These are phyloP conservation scores for Moesziomyces sp. DNA, from an alignment of 1,284 basidiomycete species.

Conservation along the genomic window DNA sequence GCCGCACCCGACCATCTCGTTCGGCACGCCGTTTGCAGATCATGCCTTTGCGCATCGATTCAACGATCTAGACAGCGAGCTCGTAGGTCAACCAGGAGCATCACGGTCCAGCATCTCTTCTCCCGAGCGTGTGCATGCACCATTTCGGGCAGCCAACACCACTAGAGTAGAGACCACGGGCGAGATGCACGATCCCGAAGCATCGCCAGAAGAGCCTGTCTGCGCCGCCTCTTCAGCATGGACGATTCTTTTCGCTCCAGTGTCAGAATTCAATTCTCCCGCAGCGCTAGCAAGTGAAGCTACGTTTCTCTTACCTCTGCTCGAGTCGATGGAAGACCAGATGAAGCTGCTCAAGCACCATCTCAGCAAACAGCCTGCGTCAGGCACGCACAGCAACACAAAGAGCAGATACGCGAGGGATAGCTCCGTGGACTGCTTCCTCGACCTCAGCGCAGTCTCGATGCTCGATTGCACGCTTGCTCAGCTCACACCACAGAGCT, in stretches of 20 bases:
- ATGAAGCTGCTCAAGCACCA: background rate
- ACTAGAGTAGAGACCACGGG: too few species aligned
- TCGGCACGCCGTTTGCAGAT: conserved; percentile 24
- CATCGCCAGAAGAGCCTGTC: too few species aligned
- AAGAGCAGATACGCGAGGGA: background rate
- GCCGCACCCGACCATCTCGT: background rate
- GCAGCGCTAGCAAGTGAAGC: too few species aligned
- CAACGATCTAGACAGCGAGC: background rate
- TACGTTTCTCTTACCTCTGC: conserved; percentile 14
- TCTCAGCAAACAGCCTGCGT: background rate
- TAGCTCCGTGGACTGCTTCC: conserved; percentile 1
- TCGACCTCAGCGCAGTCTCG: conserved; percentile 26
- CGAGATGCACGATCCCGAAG: too few species aligned
- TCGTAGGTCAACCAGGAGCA: too few species aligned
- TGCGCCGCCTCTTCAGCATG: background rate
- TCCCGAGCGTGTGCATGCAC: background rate
- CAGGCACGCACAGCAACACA: too few species aligned
- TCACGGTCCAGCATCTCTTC: too few species aligned
- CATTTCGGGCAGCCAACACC: too few species aligned
- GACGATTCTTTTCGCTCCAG: conserved; percentile 23
- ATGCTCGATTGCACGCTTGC: conserved; percentile 4
- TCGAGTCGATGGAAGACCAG: conserved; percentile 8
- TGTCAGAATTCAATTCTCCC: too few species aligned
- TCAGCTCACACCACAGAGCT: conserved; percentile 19
- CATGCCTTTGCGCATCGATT: background rate